Base-by-base conservation (phyloP, 495 filamentous ascomycete genomes). In the Ramalina intermedia region DNA sequence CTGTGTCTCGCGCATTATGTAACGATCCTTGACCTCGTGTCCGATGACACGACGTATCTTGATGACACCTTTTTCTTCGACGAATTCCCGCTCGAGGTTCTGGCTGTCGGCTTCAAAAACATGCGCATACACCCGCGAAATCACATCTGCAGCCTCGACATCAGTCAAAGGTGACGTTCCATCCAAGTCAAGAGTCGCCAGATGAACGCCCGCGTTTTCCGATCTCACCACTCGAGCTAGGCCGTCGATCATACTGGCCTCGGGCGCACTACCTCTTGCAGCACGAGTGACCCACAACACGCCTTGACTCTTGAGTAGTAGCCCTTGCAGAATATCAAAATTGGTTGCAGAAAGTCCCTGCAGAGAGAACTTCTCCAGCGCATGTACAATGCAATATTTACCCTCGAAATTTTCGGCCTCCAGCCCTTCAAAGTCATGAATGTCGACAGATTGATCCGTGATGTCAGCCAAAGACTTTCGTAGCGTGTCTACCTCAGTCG, bases 221-320 rank as follows among this genome's bases (percentile, higher is more conserved):
- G 61, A 58, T 8, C 64, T 58, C 3, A 62, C 61, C 20, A 61
- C 62, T 50, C 64, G 50, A 33, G 60, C 45, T 29, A 67, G 58
- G 6, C 64, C 64, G 16, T 47, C 33, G 11, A 53, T 51, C 27
- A 67, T 37, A 1, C 45, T 52, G 2, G 53, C 50, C 14, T 55
- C 45, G n/a, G 64, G 64, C 43, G 47, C 43, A 8, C 7, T 50
- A 2, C 56, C 29, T 9, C 48, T 38, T 2, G 58, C 61, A 2
- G 61, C 63, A 17, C 46, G 33, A 0, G 58, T 60, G 0, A 67
- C 49, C 64, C 59, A 67, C 5, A 67, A 41, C 1, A 63, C 53
- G 1, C 61, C 63, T 2, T 37, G 46, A 29, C 58, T 58, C 3
- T 47, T 17, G 2, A 55, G 39, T 6, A 64, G 56, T 6, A 63